Evolutionary conservation across 805 yeast genomes (phyloP), one percentile per base, ranked within the genome.

Genomic region (Metschnikowia drakensbergensis): DNA sequence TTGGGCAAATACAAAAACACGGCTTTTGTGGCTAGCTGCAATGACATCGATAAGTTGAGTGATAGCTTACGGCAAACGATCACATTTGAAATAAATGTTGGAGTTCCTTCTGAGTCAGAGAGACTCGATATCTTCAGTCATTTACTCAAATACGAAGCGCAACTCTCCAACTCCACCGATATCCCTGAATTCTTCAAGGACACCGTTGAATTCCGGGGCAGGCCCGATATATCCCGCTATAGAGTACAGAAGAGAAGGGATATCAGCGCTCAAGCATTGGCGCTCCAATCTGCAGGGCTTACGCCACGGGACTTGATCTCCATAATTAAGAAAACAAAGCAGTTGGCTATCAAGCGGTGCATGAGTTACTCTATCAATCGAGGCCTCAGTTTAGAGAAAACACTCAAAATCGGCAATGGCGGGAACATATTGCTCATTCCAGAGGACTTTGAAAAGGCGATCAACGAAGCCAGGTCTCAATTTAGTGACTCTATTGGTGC

Each of bases 401-500:
- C 73, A 11, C 52, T 76, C 31, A 65, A 73, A 33, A 61, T 74
- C n/a, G 73, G 81, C 3, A 72, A 77, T 54, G 83, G 84, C 3
- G 89, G 92, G 2, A 48, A 63, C 6, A 60, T 85, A 7, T 71
- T 70, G 28, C 58, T 84, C 37, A 71, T 69, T 0, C 84, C 88
- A 0, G 74, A 65, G 3, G 91, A 86, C 60, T 81, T 87, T 60
- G 84, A 80, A 45, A 69, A 63, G 27, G 84, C 96, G 0, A 88
- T 90, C 45, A 80, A 83, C 48, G 83, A 79, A 48, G 97, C 97
- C 0, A 75, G 98, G 60, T 83, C 81, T 59, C 90, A 88, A 62
- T 91, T 86, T 65, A 86, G 96, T 58, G 97, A 89, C 54, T 86
- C 97, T 0, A 91, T 94, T 49, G 98, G 98, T 6, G 98, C 98